Evolutionary conservation across 176 grass and related monocot species (phyloP), one percentile per base, ranked within the genome.

Genomic region (Oryza australiensis): DNA sequence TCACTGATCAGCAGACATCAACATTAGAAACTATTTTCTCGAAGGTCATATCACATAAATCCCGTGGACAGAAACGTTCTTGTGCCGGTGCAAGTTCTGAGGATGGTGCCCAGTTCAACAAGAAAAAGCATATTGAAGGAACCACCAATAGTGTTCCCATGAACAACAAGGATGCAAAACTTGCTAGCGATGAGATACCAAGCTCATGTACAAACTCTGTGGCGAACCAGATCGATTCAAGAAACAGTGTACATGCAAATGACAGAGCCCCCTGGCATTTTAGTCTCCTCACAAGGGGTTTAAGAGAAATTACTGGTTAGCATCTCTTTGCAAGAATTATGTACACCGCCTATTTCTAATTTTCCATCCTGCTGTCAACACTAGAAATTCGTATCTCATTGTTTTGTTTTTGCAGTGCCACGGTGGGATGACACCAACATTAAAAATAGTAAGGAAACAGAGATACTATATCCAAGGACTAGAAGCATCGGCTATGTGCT

Each of bases 401-500:
- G 2, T 63, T 60, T 64, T 65, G 24, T 67, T 24, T 69, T 73
- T 67, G 74, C 87, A 94, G 87, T 94, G 90, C 65, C 83, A 79
- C 70, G 48, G 23, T 94, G 94, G 89, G 87, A 80, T 66, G 89
- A 78, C 41, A 60, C 57, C 32, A 70, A 78, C 60, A 11, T 84
- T 28, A 73, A 85, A 43, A 87, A 64, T 75, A 81, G 34, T 5
- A 53, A 26, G 46, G 30, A 26, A 59, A 24, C 57, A 46, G 64
- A 79, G 41, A 13, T 33, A 18, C 66, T 64, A 13, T 20, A 37
- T 78, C 68, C 64, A 5, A 85, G 66, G 38, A 64, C 70, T 37
- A 86, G 57, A 13, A 88, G 82, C 73, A 90, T 97, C 74, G 94
- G 89, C 34, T 94, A 94, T 63, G 87, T 97, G 64, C 74, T 88